Evolutionary conservation across 345 rosid genomes (phyloP).

Genomic region (Citrus hindsii): DNA sequence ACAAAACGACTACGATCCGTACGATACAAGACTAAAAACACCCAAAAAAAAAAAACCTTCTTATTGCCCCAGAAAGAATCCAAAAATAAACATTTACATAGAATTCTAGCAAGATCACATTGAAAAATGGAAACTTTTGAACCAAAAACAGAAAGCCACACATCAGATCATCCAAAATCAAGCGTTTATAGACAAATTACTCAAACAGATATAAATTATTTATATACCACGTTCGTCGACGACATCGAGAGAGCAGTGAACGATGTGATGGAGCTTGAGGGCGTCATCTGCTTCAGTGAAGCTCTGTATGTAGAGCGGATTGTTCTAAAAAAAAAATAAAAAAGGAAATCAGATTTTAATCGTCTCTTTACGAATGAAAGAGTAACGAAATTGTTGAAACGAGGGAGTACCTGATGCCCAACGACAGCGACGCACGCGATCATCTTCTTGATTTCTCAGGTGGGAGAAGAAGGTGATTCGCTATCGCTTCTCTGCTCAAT

Average conservation of each 20-base stretch:
- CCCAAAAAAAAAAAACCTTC: background rate
- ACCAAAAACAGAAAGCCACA: background rate
- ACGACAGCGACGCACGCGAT: slow-evolving; percentile 91
- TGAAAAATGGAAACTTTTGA: background rate
- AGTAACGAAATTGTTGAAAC: background rate
- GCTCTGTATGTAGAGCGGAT: slow-evolving; percentile 93
- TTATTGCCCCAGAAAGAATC: background rate
- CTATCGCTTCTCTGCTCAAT: background rate
- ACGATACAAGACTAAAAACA: background rate
- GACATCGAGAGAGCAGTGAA: slow-evolving; percentile 94
- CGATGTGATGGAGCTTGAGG: slow-evolving; percentile 93
- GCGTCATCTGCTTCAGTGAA: slow-evolving; percentile 94
- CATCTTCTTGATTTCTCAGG: slow-evolving; percentile 42
- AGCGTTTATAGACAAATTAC: too few species aligned
- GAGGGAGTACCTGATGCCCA: slow-evolving; percentile 69
- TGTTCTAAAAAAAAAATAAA: slow-evolving; percentile 50
- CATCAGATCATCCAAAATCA: background rate
- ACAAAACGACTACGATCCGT: too few species aligned
- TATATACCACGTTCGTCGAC: slow-evolving; percentile 83
- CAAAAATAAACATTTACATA: background rate
- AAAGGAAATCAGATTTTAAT: background rate
- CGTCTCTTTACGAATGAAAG: background rate
- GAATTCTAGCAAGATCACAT: background rate
- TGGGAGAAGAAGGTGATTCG: background rate
- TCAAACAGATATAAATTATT: background rate